Conservation (phyloP, 2,329 filamentous ascomycete genomes). For the Xylariaceae sp. region DNA sequence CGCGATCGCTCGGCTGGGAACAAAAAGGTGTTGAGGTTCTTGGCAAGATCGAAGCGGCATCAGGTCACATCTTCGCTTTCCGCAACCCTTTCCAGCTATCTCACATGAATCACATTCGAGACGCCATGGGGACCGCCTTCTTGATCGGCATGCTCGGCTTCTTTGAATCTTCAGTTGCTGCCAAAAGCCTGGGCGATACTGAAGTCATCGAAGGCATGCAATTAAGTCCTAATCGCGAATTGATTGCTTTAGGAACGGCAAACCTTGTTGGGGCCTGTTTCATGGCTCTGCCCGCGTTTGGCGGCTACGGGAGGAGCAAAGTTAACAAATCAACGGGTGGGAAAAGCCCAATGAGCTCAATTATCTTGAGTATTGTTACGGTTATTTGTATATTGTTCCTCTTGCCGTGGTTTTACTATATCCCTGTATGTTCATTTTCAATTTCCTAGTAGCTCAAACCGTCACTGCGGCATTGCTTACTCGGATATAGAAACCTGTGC, state of each 20-base stretch:
- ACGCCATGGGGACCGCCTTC: slow-evolving; percentile 89
- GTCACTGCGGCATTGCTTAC: slow-evolving; percentile 11
- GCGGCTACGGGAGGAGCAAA: slow-evolving; percentile 94
- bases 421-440: slow-evolving; percentile 71
- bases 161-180: slow-evolving; percentile 95
- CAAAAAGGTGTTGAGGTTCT: slow-evolving; percentile 80
- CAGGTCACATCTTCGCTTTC: slow-evolving; percentile 76
- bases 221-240: slow-evolving; percentile 88
- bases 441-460: not conserved
- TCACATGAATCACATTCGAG: slow-evolving; percentile 81
- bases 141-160: slow-evolving; percentile 96
- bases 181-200: slow-evolving; percentile 79
- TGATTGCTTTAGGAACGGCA: slow-evolving; percentile 87
- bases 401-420: slow-evolving; percentile 90
- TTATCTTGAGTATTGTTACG: slow-evolving; percentile 83
- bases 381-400: slow-evolving; percentile 81
- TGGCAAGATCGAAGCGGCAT: slow-evolving; percentile 76
- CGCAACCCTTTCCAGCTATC: slow-evolving; percentile 81
- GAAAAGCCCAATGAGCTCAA: slow-evolving; percentile 89
- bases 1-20: slow-evolving; percentile 80
- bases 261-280: slow-evolving; percentile 93
- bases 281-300: slow-evolving; percentile 91
- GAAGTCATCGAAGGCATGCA: slow-evolving; percentile 79
- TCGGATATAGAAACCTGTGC: slow-evolving; percentile 78
- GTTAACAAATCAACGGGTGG: slow-evolving; percentile 92